A percentile compares a stretch with the other conserved stretches of the same genome.
phyloP scores from a whole-genome alignment of 305 asterid genomes.

The Fraxinus ornus region DNA sequence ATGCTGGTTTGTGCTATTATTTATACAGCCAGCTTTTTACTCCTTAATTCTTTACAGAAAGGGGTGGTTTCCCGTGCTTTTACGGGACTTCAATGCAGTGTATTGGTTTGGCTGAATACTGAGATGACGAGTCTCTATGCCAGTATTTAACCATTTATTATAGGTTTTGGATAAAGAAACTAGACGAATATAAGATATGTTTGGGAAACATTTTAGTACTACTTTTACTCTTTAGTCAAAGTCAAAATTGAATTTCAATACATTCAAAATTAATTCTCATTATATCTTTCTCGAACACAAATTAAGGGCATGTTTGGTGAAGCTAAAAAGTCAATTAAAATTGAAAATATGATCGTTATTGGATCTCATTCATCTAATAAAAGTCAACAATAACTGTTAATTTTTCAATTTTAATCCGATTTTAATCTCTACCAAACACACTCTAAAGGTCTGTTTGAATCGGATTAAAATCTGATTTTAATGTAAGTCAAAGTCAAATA shows the following conservation, averaged over 20 bases:
- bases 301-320: no score
- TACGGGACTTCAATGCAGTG: constrained; percentile 31
- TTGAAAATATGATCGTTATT: no score
- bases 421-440: no score
- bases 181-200: not conserved
- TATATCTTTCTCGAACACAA: no score
- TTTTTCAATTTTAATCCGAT: no score
- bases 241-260: not conserved
- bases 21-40: constrained; percentile 31
- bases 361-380: no score
- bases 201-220: not conserved
- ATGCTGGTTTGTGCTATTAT: constrained; percentile 40
- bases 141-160: not conserved
- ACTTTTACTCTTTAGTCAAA: not conserved
- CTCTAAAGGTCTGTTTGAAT: no score
- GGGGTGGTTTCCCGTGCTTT: constrained; percentile 38
- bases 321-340: no score
- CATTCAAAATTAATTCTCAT: not conserved
- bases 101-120: constrained; percentile 7
- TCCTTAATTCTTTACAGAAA: constrained; percentile 17
- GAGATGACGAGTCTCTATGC: not conserved
- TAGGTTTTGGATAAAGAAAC: not conserved
- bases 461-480: no score
- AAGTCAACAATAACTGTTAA: no score
- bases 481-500: no score